These are phyloP conservation scores for Eudorina sp. DNA, from an alignment of 139 green algal species.

Conservation along the genomic window DNA sequence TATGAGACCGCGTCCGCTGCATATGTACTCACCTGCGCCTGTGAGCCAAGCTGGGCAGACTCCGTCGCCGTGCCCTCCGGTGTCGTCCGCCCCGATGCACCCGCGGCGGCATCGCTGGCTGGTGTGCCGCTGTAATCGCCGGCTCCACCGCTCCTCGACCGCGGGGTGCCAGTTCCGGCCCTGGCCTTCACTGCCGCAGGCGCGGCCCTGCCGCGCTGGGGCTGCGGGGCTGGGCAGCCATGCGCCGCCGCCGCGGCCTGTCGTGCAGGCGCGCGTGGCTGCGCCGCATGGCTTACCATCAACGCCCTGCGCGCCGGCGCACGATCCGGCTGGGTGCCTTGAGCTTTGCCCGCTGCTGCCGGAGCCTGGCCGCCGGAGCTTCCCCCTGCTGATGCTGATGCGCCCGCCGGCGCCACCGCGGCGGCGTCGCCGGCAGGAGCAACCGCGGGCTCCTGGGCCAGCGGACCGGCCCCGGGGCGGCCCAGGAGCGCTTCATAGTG, in stretches of 20 bases:
- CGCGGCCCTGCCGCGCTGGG: not conserved
- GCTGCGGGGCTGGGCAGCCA: not conserved
- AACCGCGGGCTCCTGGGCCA: not conserved
- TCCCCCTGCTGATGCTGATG: not conserved
- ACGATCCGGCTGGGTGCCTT: not conserved
- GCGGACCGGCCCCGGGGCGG: not conserved
- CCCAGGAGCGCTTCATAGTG: conserved; percentile 7
- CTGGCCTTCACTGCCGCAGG: no score
- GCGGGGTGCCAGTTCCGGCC: no score
- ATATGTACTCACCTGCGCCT: no score
- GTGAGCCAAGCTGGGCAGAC: no score
- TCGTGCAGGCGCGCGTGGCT: not conserved
- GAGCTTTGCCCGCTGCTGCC: not conserved
- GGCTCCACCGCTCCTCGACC: no score
- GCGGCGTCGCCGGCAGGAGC: not conserved
- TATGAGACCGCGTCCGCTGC: no score
- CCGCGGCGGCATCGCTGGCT: no score
- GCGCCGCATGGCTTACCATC: not conserved
- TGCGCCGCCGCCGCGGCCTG: not conserved
- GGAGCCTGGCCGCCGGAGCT: not conserved
- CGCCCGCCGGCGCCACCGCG: not conserved
- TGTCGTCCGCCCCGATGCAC: no score
- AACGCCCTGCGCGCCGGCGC: not conserved
- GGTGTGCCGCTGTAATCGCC: no score
- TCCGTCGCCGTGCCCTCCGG: no score